phyloP scores from a whole-genome alignment of 2,329 filamentous ascomycete species.

The Atkinsonella hypoxylon region DNA sequence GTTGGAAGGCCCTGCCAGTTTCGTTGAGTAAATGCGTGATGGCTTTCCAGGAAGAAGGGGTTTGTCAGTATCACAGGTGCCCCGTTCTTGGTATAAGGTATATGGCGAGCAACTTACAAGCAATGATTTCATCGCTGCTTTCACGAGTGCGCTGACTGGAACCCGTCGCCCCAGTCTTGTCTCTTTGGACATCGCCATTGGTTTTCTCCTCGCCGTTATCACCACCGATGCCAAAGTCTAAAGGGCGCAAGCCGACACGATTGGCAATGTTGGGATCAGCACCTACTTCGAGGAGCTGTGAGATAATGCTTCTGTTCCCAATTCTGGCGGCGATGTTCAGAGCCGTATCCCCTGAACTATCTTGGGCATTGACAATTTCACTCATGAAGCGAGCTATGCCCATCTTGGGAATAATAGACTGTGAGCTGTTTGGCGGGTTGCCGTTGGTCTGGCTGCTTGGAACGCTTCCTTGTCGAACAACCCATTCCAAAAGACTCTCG shows the following conservation, averaged over 20 bases:
- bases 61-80: background rate
- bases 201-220: slow-evolving; percentile 37
- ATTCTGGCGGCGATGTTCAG: slow-evolving; percentile 89
- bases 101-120: slow-evolving; percentile 43
- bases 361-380: slow-evolving; percentile 91
- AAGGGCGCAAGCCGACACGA: slow-evolving; percentile 71
- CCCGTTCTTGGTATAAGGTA: background rate
- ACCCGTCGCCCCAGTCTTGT: slow-evolving; percentile 32
- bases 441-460: slow-evolving; percentile 38
- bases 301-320: slow-evolving; percentile 87
- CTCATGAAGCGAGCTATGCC: slow-evolving; percentile 88
- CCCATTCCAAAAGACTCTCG: slow-evolving; percentile 86
- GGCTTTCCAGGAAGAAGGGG: slow-evolving; percentile 32
- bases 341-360: slow-evolving; percentile 89
- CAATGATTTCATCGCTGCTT: slow-evolving; percentile 68
- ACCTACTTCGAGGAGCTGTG: slow-evolving; percentile 89
- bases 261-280: slow-evolving; percentile 90
- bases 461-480: slow-evolving; percentile 70
- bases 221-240: slow-evolving; percentile 88
- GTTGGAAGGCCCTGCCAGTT: slow-evolving; percentile 66
- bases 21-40: slow-evolving; percentile 74
- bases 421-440: slow-evolving; percentile 26
- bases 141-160: slow-evolving; percentile 50
- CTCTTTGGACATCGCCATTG: slow-evolving; percentile 30
- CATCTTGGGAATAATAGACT: slow-evolving; percentile 49